Conservation (phyloP, 2,329 filamentous ascomycete genomes). For the Fusarium sulawesiense region DNA sequence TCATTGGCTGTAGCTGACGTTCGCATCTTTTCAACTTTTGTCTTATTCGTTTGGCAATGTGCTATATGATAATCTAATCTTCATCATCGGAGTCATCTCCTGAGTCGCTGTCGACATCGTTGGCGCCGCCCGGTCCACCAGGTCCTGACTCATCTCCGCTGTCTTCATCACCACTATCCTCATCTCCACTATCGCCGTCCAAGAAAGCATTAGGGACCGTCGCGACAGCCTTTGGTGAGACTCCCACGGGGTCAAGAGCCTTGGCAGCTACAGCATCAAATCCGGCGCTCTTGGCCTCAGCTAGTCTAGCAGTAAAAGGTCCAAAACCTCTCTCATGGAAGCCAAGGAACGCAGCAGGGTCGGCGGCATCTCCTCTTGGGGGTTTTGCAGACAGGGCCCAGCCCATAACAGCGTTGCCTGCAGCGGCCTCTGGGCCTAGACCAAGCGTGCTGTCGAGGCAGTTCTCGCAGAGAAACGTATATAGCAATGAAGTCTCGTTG, state of each 20-base stretch:
- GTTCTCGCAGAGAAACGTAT: slow-evolving; percentile 17
- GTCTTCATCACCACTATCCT: background rate
- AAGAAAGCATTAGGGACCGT: background rate
- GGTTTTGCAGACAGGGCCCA: background rate
- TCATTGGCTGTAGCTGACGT: background rate
- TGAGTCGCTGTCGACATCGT: background rate
- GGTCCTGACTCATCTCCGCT: background rate
- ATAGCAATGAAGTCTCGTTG: background rate
- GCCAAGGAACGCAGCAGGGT: slow-evolving; percentile 1
- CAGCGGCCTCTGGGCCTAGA: background rate
- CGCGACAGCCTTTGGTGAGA: slow-evolving; percentile 6
- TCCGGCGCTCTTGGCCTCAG: background rate
- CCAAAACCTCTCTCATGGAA: slow-evolving; percentile 11
- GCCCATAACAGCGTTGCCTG: slow-evolving; percentile 12
- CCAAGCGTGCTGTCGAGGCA: slow-evolving; percentile 3
- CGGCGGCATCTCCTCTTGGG: background rate
- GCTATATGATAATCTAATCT: background rate
- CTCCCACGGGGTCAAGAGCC: background rate
- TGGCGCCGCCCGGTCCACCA: background rate
- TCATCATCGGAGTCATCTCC: background rate
- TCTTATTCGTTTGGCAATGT: background rate
- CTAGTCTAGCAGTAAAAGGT: background rate
- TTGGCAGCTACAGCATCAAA: slow-evolving; percentile 6
- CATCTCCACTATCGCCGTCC: background rate
- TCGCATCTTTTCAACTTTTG: background rate